Base-by-base conservation (phyloP, 768 basidiomycete genomes). In the Xerocomellus dryophilus region DNA sequence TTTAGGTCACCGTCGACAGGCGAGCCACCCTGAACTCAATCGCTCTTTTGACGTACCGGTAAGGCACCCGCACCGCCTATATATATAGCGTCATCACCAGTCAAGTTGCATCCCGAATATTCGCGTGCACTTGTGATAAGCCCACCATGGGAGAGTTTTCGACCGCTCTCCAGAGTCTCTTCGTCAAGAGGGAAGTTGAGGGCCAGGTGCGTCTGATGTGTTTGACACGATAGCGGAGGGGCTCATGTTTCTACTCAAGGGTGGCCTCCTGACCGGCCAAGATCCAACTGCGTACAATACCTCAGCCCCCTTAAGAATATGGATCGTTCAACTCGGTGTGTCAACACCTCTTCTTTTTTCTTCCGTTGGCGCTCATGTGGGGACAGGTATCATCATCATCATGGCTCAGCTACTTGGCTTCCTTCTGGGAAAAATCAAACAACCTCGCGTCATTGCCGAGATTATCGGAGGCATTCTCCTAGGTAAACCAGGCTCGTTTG, bases 401-500 rank as follows among this genome's bases (percentile, higher is more conserved):
- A 84, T 93, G 78, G 83, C 85, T 35, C 90, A 94, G 64, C 53
- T 88, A 6, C 81, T 98, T 10, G 78, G 82, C 0, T 69, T 89
- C 18, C 53, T 81, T 47, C 76, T 97, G 20, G 69, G 74, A 8
- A 84, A 78, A 51, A 82, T 96, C 34, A 84, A 82, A 32, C 95
- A 98, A 64, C 96, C 96, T 2, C 78, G 86, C n/a, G 95, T 98
- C 55, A 93, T 97, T 48, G 85, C 93, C 39, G 95, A 98, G 68
- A 88, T 97, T 54, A 82, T 98, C 51, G 92, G 86, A 0, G 96
- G 96, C 20, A 84, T 98, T 59, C 63, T 98, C 20, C 79, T 98
- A 11, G 94, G 93, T 39, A 42, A 21, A 15, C 18, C 73, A 71
- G 0, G 3, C n/a, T 10, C 14, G 1, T 91, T 40, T 11, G 6